phyloP scores from a whole-genome alignment of 176 grass and related monocot species.

The Triticum dicoccoides region DNA sequence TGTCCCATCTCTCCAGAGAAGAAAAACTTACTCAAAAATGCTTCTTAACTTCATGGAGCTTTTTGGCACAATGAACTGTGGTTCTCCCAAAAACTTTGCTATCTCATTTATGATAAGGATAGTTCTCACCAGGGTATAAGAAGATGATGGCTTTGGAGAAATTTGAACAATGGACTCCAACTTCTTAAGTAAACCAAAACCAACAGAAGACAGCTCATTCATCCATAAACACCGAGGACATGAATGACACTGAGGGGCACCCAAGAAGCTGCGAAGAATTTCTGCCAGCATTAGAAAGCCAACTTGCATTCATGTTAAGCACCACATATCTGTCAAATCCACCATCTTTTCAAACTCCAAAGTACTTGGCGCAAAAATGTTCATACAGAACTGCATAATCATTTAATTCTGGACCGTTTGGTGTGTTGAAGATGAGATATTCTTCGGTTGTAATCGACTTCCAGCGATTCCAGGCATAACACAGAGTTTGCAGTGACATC shows the following conservation, averaged over 20 bases:
- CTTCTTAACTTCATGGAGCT: background rate
- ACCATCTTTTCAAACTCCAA: constrained; percentile 13
- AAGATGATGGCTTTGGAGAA: no score
- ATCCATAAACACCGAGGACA: background rate
- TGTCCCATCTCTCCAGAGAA: constrained; percentile 25
- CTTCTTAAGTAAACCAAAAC: background rate
- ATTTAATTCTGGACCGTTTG: background rate
- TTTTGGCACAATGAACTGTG: constrained; percentile 1
- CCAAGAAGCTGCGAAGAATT: background rate
- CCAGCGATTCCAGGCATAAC: constrained; percentile 39
- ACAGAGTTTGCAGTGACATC: constrained; percentile 29
- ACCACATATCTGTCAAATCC: constrained; percentile 23
- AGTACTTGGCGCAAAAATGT: constrained; percentile 54
- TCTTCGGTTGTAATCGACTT: constrained; percentile 1
- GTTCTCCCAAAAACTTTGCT: constrained; percentile 41
- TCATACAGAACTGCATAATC: constrained; percentile 19
- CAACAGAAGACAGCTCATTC: constrained; percentile 40
- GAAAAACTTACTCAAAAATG: background rate
- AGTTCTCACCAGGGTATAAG: no score
- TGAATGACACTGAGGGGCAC: no score
- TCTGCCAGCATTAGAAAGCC: constrained; percentile 39
- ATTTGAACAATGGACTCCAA: no score
- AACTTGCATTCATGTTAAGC: constrained; percentile 53
- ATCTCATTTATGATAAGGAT: constrained; percentile 29
- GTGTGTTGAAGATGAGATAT: constrained; percentile 13